A percentile compares a stretch with the other conserved stretches of the same genome.
These are phyloP conservation scores for Poronia punctata DNA, from an alignment of 495 filamentous ascomycete species.

Conservation along the genomic window DNA sequence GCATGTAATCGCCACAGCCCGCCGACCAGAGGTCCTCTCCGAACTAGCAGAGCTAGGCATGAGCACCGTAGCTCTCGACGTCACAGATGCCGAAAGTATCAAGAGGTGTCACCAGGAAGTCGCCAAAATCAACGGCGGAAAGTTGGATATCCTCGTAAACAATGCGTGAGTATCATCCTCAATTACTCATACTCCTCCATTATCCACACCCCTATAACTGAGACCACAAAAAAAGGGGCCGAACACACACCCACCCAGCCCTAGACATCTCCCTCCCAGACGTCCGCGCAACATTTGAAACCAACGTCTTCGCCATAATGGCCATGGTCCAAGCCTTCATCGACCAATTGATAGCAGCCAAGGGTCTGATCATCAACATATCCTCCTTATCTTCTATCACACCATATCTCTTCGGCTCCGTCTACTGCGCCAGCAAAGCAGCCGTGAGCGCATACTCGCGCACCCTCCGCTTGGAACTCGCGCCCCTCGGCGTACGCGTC, in stretches of 20 bases:
- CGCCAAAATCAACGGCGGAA: slow-evolving; percentile 44
- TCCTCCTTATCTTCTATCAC: slow-evolving; percentile 42
- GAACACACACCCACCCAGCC: slow-evolving; percentile 43
- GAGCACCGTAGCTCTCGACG: slow-evolving; percentile 41
- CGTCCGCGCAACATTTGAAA: slow-evolving; percentile 51
- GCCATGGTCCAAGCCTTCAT: slow-evolving; percentile 49
- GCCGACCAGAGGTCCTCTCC: slow-evolving; percentile 36
- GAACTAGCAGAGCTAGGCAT: slow-evolving; percentile 42
- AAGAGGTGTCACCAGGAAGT: slow-evolving; percentile 39
- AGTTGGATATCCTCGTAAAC: slow-evolving; percentile 60
- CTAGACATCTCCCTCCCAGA: slow-evolving; percentile 46
- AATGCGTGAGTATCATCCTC: slow-evolving; percentile 43
- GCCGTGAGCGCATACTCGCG: slow-evolving; percentile 45
- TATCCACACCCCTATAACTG: no score
- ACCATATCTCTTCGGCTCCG: slow-evolving; percentile 40
- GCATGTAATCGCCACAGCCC: slow-evolving; percentile 50
- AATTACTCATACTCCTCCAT: neutral
- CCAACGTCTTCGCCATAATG: slow-evolving; percentile 56
- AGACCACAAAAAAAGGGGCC: no score
- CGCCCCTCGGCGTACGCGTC: slow-evolving; percentile 48
- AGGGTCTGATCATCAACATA: slow-evolving; percentile 51
- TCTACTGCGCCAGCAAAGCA: slow-evolving; percentile 49
- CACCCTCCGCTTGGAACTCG: slow-evolving; percentile 46
- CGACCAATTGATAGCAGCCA: slow-evolving; percentile 43
- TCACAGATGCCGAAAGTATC: slow-evolving; percentile 46